Percentiles rank a stretch among this genome's conserved stretches.
Evolutionary conservation across 2,329 filamentous ascomycete species (phyloP).

Genomic region (Rhynchosporium graminicola): DNA sequence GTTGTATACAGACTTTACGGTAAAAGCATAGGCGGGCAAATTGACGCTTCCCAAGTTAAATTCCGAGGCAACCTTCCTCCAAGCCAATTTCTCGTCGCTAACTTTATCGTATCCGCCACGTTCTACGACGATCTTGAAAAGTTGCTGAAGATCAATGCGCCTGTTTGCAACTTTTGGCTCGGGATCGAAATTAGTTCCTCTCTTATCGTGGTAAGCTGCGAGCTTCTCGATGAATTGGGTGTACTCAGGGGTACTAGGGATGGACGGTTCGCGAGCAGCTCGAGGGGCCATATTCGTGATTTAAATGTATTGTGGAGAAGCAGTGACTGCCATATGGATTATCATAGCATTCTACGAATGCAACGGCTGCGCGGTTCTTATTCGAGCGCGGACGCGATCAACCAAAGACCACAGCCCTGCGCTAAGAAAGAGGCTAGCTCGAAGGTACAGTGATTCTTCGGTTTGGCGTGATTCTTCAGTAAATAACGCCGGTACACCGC

Average conservation of each 20-base stretch:
- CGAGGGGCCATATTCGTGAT: slow-evolving; percentile 34
- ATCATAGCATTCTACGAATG: slow-evolving; percentile 10
- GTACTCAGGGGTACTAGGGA: slow-evolving; percentile 64
- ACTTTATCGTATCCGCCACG: slow-evolving; percentile 86
- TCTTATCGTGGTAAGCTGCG: slow-evolving; percentile 71
- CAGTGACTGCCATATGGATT: slow-evolving; percentile 27
- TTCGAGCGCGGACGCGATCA: slow-evolving; percentile 23
- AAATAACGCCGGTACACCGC: too few species aligned
- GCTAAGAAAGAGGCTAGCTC: background rate
- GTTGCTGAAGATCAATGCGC: slow-evolving; percentile 73
- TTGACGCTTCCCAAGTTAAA: slow-evolving; percentile 75
- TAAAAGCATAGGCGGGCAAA: slow-evolving; percentile 80
- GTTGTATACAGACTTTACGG: slow-evolving; percentile 86
- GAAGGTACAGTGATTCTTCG: too few species aligned
- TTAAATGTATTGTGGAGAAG: background rate
- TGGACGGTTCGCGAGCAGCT: slow-evolving; percentile 26
- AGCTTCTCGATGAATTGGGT: slow-evolving; percentile 76
- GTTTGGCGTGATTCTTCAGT: too few species aligned
- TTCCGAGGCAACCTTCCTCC: slow-evolving; percentile 74
- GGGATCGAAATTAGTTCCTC: slow-evolving; percentile 76
- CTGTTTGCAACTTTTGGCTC: slow-evolving; percentile 79
- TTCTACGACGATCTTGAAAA: slow-evolving; percentile 75
- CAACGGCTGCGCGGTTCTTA: background rate
- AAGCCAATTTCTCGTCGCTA: slow-evolving; percentile 80
- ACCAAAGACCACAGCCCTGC: background rate